Conservation (phyloP, 2,329 filamentous ascomycete species). For the Penicillium hordei region DNA sequence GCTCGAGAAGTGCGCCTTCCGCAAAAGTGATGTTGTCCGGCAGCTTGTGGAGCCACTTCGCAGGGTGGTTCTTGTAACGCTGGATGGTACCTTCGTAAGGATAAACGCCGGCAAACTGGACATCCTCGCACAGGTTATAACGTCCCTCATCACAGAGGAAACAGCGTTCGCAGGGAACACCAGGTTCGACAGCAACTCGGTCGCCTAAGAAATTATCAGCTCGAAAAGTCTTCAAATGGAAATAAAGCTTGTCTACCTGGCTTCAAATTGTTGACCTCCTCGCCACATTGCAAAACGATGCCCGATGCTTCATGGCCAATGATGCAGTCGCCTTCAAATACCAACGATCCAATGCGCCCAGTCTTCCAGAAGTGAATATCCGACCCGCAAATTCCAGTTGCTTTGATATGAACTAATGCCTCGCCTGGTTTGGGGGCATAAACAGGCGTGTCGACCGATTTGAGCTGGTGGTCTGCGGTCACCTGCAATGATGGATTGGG, state of each 20-base stretch:
- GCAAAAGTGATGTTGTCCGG: slow-evolving; percentile 56
- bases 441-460: slow-evolving; percentile 58
- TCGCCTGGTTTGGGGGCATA: slow-evolving; percentile 55
- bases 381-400: slow-evolving; percentile 66
- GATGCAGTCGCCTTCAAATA: slow-evolving; percentile 63
- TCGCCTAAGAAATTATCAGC: slow-evolving; percentile 47
- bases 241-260: slow-evolving; percentile 35
- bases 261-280: slow-evolving; percentile 54
- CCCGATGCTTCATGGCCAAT: slow-evolving; percentile 66
- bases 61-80: slow-evolving; percentile 62
- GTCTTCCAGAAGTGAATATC: slow-evolving; percentile 69
- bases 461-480: slow-evolving; percentile 60
- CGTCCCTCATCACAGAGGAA: slow-evolving; percentile 60
- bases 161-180: slow-evolving; percentile 62
- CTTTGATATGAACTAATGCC: slow-evolving; percentile 61
- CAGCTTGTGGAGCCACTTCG: slow-evolving; percentile 58
- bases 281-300: slow-evolving; percentile 57
- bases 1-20: slow-evolving; percentile 64
- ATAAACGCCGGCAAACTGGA: slow-evolving; percentile 62
- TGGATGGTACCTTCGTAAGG: slow-evolving; percentile 62
- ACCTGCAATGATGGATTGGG: slow-evolving; percentile 60
- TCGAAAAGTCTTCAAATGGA: neutral
- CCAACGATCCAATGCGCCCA: slow-evolving; percentile 62
- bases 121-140: slow-evolving; percentile 64
- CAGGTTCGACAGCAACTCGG: slow-evolving; percentile 65